Conservation (phyloP, 441 rosid species). For the Adansonia madagascariensis region DNA sequence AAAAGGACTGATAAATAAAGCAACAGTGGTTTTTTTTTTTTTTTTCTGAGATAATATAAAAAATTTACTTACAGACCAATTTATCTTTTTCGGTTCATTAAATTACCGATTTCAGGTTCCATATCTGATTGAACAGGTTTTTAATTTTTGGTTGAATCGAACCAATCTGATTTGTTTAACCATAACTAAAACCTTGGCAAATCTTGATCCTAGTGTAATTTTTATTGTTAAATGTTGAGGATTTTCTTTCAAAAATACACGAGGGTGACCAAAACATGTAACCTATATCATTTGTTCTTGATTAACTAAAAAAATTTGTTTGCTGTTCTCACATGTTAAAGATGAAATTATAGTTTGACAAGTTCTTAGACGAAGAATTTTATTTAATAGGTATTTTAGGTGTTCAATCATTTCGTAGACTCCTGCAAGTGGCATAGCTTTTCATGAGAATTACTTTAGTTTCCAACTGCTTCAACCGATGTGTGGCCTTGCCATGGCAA, state of each 20-base stretch:
- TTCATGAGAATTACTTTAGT: not conserved
- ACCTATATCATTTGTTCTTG: not conserved
- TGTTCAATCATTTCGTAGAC: not conserved
- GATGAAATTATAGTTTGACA: not conserved
- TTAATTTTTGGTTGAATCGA: slow-evolving; percentile 10
- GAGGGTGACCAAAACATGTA: not conserved
- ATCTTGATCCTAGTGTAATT: slow-evolving; percentile 1
- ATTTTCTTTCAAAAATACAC: not conserved
- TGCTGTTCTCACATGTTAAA: not conserved
- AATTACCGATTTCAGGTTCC: too few relatives aligned
- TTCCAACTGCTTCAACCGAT: not conserved
- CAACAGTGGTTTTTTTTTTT: not conserved
- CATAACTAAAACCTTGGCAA: not conserved
- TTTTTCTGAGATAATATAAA: too few relatives aligned
- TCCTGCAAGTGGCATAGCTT: not conserved
- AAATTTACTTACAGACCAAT: not conserved
- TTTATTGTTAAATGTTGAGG: not conserved
- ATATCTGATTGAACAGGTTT: not conserved
- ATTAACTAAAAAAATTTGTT: not conserved
- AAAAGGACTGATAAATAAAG: not conserved
- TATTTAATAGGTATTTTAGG: not conserved
- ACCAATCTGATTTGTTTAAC: not conserved
- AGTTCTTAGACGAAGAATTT: not conserved
- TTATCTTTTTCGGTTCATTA: too few relatives aligned
- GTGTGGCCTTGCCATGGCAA: not conserved